Base-by-base conservation (phyloP, 2,329 filamentous ascomycete species). In the Sporothrix curviconia region DNA sequence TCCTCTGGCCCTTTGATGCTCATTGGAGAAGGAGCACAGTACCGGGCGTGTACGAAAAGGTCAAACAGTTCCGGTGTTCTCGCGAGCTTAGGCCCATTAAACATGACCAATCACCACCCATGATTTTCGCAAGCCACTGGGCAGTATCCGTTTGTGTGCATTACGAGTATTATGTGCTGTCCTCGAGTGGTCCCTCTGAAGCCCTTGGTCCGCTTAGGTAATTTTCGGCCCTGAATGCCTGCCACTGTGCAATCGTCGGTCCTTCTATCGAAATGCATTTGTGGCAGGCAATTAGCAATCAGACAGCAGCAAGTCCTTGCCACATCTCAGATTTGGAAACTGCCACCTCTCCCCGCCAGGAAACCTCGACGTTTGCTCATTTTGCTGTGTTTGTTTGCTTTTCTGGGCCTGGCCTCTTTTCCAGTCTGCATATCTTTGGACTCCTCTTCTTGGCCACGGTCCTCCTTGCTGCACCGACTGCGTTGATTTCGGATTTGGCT, bases 231-330 rank as follows among this genome's bases (percentile, higher is more conserved):
- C 24, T 47, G 37, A 7, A n/a, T 17, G 7, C 17, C 28, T 30
- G 30, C 6, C 30, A 30, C n/a, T 15, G 12, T 25, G 34, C 8
- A 19, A 8, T 3, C 17, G n/a, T 15, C 28, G 40, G 34, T 22
- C 34, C 32, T 14, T 51, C 37, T 55, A 55, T 46, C 57, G 55
- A 51, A 51, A 34, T 49, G 28, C 34, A 11, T 53, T 37, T 51
- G 55, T 51, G 44, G 32, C 44, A 46, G 52, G 57, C 46, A 43
- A 59, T 59, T 59, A 54, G 56, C 56, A 57, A 57, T 57, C 56
- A 57, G 28, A 36, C 46, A 56, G 28, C 37, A 55, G 25, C 19
- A 53, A 46, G 47, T 37, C 55, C 47, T 57, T 53, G 56, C 56
- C 56, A 57, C 56, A 57, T 53, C 56, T 53, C 30, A 47, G 56